Conservation (phyloP, 177 flowering plant genomes). For the Vitis hybrid region DNA sequence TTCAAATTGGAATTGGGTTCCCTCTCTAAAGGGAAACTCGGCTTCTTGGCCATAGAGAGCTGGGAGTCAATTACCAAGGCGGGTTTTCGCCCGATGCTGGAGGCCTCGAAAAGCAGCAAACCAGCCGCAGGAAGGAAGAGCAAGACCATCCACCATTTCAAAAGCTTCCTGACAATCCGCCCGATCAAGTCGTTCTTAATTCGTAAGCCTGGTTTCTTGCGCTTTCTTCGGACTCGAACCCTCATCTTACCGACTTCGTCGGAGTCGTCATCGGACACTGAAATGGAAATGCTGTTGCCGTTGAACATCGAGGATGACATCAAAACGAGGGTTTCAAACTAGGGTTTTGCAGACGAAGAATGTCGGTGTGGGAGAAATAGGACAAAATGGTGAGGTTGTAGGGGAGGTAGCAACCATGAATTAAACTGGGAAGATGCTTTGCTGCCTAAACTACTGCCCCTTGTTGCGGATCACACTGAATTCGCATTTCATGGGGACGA, state of each 20-base stretch:
- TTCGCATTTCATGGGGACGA: no score
- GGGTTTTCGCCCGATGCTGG: conserved; percentile 35
- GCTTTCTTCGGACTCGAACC: conserved; percentile 55
- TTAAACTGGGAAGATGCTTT: no score
- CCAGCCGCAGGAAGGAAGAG: conserved; percentile 41
- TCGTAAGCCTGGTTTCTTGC: conserved; percentile 47
- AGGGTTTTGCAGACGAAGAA: no score
- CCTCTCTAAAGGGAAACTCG: conserved; percentile 10
- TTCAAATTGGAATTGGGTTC: conserved; percentile 46
- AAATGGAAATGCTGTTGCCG: conserved; percentile 47
- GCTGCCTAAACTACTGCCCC: no score
- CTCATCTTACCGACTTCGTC: conserved; percentile 49
- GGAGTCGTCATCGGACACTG: conserved; percentile 60
- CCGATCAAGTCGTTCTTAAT: conserved; percentile 30
- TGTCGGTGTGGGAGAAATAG: not conserved
- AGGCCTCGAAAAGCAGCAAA: conserved; percentile 50
- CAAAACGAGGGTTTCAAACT: no score
- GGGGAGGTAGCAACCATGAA: no score
- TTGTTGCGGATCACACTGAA: no score
- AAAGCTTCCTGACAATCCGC: conserved; percentile 27
- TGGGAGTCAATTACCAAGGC: conserved; percentile 2
- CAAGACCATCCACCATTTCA: conserved; percentile 56
- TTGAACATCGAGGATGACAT: conserved; percentile 33
- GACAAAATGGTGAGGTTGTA: no score
- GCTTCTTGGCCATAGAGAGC: not conserved